Percentiles rank a stretch among this genome's conserved stretches.
Evolutionary conservation across 352 stramenopile species (phyloP).

Genomic region (Aphanomyces stellatus): DNA sequence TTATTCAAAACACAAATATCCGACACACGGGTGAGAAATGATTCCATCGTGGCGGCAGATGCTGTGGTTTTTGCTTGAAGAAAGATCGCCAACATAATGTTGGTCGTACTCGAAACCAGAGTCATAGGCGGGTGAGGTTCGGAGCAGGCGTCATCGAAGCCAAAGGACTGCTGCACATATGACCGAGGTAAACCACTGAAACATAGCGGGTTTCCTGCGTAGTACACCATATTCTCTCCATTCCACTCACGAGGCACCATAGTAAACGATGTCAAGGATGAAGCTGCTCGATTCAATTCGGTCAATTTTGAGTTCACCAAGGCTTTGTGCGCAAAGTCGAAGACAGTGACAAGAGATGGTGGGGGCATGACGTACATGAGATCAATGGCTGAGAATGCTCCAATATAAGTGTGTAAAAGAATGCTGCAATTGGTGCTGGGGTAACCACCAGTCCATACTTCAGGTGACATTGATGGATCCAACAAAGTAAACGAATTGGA

Average conservation of each 20-base stretch:
- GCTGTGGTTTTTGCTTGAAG: no score
- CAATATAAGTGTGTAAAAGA: neutral
- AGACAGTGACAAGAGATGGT: neutral
- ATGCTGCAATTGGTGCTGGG: neutral
- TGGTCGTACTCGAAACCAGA: neutral
- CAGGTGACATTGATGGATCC: neutral
- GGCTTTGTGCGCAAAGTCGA: neutral
- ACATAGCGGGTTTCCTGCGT: neutral
- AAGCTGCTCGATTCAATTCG: neutral
- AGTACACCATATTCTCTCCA: neutral
- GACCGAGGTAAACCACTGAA: neutral
- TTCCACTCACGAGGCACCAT: neutral
- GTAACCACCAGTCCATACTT: neutral
- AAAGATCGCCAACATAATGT: neutral
- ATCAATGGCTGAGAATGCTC: neutral
- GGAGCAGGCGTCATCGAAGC: neutral
- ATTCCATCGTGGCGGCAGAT: no score
- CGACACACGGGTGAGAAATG: no score
- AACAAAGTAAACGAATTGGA: neutral
- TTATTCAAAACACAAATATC: no score
- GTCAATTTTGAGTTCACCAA: neutral
- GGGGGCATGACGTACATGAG: neutral
- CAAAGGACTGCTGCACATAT: neutral
- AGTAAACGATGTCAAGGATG: neutral
- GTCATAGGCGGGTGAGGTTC: neutral